These are phyloP conservation scores for Aphanomyces cochlioides DNA, from an alignment of 352 stramenopile species.

Conservation along the genomic window DNA sequence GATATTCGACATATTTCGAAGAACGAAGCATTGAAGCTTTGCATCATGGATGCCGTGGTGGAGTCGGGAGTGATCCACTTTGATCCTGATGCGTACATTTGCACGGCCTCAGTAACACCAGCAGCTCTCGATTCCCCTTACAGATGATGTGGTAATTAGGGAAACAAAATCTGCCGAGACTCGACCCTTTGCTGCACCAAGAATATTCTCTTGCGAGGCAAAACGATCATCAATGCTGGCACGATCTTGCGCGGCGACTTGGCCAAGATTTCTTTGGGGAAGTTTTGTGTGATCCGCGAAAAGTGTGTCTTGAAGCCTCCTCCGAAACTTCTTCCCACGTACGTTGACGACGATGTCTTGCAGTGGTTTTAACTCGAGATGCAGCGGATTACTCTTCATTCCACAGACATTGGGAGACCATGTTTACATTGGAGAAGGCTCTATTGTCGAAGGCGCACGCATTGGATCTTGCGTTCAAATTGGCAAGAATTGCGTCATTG, in stretches of 20 bases:
- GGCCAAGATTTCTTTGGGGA: constrained; percentile 76
- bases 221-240: constrained; percentile 70
- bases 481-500: constrained; percentile 82
- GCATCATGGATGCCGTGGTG: constrained; percentile 54
- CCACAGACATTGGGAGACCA: constrained; percentile 79
- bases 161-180: constrained; percentile 68
- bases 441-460: constrained; percentile 76
- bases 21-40: neutral
- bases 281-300: constrained; percentile 72
- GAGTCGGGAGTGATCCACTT: constrained; percentile 51
- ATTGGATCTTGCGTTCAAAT: constrained; percentile 83
- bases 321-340: constrained; percentile 57
- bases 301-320: constrained; percentile 71
- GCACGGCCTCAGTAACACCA: constrained; percentile 42
- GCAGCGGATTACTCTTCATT: constrained; percentile 73
- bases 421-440: constrained; percentile 69
- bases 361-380: neutral
- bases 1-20: too few species aligned
- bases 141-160: constrained; percentile 23
- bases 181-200: constrained; percentile 59
- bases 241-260: constrained; percentile 76
- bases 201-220: constrained; percentile 75
- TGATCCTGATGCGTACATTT: constrained; percentile 57
- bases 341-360: constrained; percentile 20
- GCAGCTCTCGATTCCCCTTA: too few species aligned